Conservation (phyloP, 192 early-diverging fungal species). For the Mortierella claussenii region DNA sequence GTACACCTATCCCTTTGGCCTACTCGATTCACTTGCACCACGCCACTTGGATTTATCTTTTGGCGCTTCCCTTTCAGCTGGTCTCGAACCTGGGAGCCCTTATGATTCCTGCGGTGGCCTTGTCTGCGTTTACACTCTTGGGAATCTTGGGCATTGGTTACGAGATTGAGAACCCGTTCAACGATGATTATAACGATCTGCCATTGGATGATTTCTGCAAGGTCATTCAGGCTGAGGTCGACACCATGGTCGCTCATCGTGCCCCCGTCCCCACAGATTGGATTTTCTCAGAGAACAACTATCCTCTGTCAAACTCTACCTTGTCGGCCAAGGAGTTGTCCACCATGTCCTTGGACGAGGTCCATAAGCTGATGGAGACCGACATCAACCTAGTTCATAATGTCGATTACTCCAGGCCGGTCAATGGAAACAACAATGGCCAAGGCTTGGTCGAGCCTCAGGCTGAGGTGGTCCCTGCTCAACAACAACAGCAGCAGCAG, state of each 20-base stretch:
- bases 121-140: slow-evolving; percentile 79
- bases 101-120: slow-evolving; percentile 74
- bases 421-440: slow-evolving; percentile 18
- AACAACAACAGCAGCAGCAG: no score
- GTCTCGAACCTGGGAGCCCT: slow-evolving; percentile 59
- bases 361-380: slow-evolving; percentile 40
- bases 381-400: not conserved
- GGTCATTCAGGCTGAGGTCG: slow-evolving; percentile 43
- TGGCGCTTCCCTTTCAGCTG: slow-evolving; percentile 86
- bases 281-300: slow-evolving; percentile 54
- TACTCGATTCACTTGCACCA: slow-evolving; percentile 93
- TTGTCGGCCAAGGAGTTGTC: slow-evolving; percentile 50
- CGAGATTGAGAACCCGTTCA: slow-evolving; percentile 96
- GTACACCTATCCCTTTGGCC: slow-evolving; percentile 88
- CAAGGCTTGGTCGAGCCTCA: not conserved
- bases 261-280: slow-evolving; percentile 38
- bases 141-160: slow-evolving; percentile 88
- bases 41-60: slow-evolving; percentile 77
- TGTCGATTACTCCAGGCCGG: slow-evolving; percentile 25
- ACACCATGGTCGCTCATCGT: slow-evolving; percentile 31
- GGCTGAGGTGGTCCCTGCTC: not conserved
- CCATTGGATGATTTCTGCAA: slow-evolving; percentile 67
- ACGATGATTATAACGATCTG: slow-evolving; percentile 81
- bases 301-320: slow-evolving; percentile 31
- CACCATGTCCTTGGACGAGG: slow-evolving; percentile 37